Base-by-base conservation (phyloP, 495 filamentous ascomycete genomes). In the Hypoxylon intermedium region DNA sequence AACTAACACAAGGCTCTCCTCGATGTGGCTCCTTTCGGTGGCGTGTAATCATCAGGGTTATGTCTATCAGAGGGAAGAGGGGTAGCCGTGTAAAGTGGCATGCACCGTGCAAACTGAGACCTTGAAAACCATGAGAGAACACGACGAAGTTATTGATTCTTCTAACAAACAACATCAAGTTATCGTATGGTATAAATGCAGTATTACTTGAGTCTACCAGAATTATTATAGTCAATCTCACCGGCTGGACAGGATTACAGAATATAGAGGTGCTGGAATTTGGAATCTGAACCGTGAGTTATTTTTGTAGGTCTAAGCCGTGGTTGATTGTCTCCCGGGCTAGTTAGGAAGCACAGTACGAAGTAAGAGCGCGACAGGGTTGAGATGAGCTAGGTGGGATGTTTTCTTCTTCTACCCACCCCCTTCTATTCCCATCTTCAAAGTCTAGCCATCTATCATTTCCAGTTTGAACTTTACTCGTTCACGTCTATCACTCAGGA, bases 11-110 rank as follows among this genome's bases (percentile, higher is more conserved):
- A 67, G 52, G 58, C 65, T 24, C 42, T 65, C 46, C 36, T 53
- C 58, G 65, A 53, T 70, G 60, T 70, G 60, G 67, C 64, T 67
- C 64, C 43, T 63, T 49, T 67, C 59, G 62, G 62, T 65, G 55
- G 67, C 60, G 67, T 70, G 64, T 67, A 65, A 60, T 69, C 51
- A 63, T 60, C 62, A 65, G 47, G 61, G 56, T 65, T 59, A 38
- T 59, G 50, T 60, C 55, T 65, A 59, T 24, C 28, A 54, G 53
- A 53, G n/a, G 48, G 60, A 38, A 49, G 48, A 47, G 60, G 60
- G 60, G 54, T 64, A 51, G 49, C 59, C 54, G 40, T 57, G 60
- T 41, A 58, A 57, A 63, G 50, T 49, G 41, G 54, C 48, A 59
- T 41, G 24, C 50, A 64, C 31, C 36, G 60, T 63, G 24, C 41